These are phyloP conservation scores for Glycyrrhiza uralensis DNA, from an alignment of 306 rosid species.

Conservation along the genomic window DNA sequence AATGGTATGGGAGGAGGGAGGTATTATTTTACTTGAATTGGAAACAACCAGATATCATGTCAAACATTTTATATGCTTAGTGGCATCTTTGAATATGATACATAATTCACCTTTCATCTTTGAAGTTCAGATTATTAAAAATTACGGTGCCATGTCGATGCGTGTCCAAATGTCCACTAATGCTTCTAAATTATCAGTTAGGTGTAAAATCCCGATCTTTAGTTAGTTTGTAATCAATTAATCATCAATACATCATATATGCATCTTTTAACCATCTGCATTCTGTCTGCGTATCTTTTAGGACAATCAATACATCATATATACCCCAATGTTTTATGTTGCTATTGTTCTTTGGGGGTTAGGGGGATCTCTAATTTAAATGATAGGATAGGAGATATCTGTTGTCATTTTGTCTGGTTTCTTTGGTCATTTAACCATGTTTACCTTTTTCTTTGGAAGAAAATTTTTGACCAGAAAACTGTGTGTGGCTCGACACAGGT, in stretches of 20 bases:
- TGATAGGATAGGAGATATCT: neutral
- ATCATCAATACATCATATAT: neutral
- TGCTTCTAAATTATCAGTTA: neutral
- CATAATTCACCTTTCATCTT: neutral
- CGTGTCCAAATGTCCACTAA: neutral
- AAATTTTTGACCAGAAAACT: neutral
- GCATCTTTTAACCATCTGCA: slow-evolving; percentile 5
- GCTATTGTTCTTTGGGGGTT: neutral
- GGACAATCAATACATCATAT: too few species aligned
- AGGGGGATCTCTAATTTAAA: neutral
- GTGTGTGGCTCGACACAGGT: slow-evolving; percentile 49
- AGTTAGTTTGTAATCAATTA: neutral
- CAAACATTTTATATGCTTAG: neutral
- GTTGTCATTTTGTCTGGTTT: neutral
- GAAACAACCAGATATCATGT: neutral
- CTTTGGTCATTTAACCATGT: neutral
- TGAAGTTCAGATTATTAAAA: neutral
- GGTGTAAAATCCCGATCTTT: neutral
- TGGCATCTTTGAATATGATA: neutral
- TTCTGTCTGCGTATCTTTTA: neutral
- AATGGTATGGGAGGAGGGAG: neutral
- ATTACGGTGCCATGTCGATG: neutral
- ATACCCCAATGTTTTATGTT: neutral
- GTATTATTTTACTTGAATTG: neutral
- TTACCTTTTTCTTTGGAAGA: neutral